Percentiles rank a stretch among this genome's conserved stretches.
phyloP scores from a whole-genome alignment of 805 yeast species.

The Candida dajiaensis region DNA sequence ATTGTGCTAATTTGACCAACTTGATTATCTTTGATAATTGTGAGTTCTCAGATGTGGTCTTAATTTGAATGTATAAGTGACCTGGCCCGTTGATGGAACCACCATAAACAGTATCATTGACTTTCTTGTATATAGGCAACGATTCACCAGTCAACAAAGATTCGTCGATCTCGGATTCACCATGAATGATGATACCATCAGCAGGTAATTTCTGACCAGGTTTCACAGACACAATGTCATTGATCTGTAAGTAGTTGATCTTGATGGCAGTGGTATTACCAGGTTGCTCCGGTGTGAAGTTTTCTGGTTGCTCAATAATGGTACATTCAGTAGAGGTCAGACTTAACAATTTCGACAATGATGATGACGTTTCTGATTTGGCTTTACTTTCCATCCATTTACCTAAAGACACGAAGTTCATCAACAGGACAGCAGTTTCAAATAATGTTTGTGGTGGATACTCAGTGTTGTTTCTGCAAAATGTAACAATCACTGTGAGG shows the following conservation, averaged over 20 bases:
- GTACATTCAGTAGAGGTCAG: slow-evolving; percentile 74
- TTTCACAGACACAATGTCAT: slow-evolving; percentile 69
- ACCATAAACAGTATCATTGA: slow-evolving; percentile 68
- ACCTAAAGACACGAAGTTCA: slow-evolving; percentile 81
- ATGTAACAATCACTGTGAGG: slow-evolving; percentile 47
- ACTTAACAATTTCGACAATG: slow-evolving; percentile 74
- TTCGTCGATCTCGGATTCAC: slow-evolving; percentile 83
- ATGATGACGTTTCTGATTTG: slow-evolving; percentile 88
- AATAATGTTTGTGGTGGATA: slow-evolving; percentile 66
- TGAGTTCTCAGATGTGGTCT: slow-evolving; percentile 74
- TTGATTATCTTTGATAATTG: slow-evolving; percentile 82
- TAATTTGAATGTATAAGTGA: slow-evolving; percentile 60
- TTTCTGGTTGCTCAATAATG: slow-evolving; percentile 41
- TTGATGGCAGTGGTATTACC: slow-evolving; percentile 44
- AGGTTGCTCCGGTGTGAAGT: slow-evolving; percentile 17
- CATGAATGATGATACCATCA: slow-evolving; percentile 77
- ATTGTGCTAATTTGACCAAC: slow-evolving; percentile 85
- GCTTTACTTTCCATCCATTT: slow-evolving; percentile 90
- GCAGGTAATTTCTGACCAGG: slow-evolving; percentile 92
- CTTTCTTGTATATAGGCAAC: slow-evolving; percentile 56
- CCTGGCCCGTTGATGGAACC: slow-evolving; percentile 88
- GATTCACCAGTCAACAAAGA: slow-evolving; percentile 92
- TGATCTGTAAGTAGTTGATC: slow-evolving; percentile 69
- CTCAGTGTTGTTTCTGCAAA: slow-evolving; percentile 32
- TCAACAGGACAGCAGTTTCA: slow-evolving; percentile 82